Evolutionary conservation across 2,329 filamentous ascomycete species (phyloP), one percentile per base, ranked within the genome.

Genomic region (Calonectria honghensis): DNA sequence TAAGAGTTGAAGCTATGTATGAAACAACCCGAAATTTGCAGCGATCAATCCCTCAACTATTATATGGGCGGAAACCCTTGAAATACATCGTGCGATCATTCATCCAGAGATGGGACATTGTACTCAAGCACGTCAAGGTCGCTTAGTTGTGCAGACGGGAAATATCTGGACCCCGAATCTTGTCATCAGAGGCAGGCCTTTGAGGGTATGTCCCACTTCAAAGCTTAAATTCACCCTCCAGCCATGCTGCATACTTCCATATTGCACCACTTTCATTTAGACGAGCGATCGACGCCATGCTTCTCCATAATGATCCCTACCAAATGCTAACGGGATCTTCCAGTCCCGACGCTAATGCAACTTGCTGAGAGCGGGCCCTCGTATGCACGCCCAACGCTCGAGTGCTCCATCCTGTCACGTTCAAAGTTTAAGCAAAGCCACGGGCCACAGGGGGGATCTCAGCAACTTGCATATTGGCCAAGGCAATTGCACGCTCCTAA

Each of bases 401-500:
- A 41, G n/a, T 10, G 2, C 45, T n/a, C n/a, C n/a, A 10, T n/a
- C 16, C 10, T 9, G 13, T 41, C 57, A 18, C 35, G 37, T 61
- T 35, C 13, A 61, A 59, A 41, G 18, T 20, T 41, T 61, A 61
- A 61, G 16, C 18, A 39, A 61, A 16, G 14, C 13, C 18, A 61
- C 11, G 27, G 14, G 35, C 13, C 18, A 61, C 11, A 39, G 14
- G 35, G 35, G 24, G 24, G 29, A 24, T 61, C 57, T 61, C 57
- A 61, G 57, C 57, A 61, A 24, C 10, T 14, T 61, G 57, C 57
- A 61, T 61, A 61, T 61, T 10, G 37, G 41, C 35, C 29, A n/a
- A n/a, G 14, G n/a, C 35, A 29, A 11, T 9, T 5, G 7, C n/a
- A 11, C 6, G 20, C 16, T 24, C 32, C 20, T 16, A n/a, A 27